A percentile compares a stretch with the other conserved stretches of the same genome.
Evolutionary conservation across 257 asterid genomes (phyloP).

Genomic region (Nyctanthes arbortristis): DNA sequence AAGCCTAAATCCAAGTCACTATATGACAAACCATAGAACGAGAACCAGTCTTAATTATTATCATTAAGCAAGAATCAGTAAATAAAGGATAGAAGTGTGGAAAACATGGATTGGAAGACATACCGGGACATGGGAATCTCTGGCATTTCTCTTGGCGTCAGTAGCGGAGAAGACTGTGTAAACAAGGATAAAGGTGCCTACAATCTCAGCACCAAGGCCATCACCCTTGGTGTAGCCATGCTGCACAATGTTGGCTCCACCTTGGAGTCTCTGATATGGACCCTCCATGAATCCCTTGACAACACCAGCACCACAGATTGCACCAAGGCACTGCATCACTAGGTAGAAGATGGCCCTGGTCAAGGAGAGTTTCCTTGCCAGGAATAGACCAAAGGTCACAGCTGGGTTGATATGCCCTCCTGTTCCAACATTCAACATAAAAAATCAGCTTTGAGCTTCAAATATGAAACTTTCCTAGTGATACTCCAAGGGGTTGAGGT

Average conservation of each 20-base stretch:
- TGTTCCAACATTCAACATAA: neutral
- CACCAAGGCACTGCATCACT: no score
- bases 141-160: conserved; percentile 10
- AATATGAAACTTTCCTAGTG: neutral
- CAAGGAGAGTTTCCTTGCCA: conserved; percentile 50
- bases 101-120: no score
- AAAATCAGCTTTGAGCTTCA: neutral
- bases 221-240: conserved; percentile 3
- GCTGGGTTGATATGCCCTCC: no score
- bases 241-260: neutral
- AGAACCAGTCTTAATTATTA: neutral
- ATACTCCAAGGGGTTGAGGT: neutral
- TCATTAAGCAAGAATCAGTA: neutral
- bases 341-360: conserved; percentile 49
- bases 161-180: no score
- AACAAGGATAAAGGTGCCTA: no score
- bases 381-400: conserved; percentile 48
- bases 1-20: no score
- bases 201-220: no score
- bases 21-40: no score
- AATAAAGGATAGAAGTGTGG: neutral
- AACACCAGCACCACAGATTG: conserved; percentile 52
- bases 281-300: conserved; percentile 18
- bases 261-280: neutral
- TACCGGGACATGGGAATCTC: conserved; percentile 1